Evolutionary conservation across 805 yeast genomes (phyloP).

Genomic region (Cyberlindnera bimundalis): DNA sequence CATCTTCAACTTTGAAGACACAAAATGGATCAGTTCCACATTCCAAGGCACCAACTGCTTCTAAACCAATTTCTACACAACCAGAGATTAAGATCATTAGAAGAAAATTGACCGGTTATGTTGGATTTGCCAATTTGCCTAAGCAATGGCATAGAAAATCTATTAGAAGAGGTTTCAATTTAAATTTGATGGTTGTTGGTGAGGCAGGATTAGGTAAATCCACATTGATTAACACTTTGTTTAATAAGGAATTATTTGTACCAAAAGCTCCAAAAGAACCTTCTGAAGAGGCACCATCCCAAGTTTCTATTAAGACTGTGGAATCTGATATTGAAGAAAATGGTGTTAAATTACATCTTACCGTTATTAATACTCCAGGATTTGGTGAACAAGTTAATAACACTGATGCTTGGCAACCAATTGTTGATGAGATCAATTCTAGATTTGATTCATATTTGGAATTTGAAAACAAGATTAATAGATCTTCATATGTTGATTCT

Average conservation of each 20-base stretch:
- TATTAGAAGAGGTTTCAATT: slow-evolving; percentile 80
- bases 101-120: slow-evolving; percentile 86
- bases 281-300: slow-evolving; percentile 39
- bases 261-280: slow-evolving; percentile 37
- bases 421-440: slow-evolving; percentile 80
- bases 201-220: slow-evolving; percentile 92
- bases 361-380: slow-evolving; percentile 88
- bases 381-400: slow-evolving; percentile 90
- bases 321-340: slow-evolving; percentile 84
- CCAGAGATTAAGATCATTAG: slow-evolving; percentile 59
- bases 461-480: slow-evolving; percentile 77
- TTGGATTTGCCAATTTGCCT: slow-evolving; percentile 96
- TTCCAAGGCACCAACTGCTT: slow-evolving; percentile 4
- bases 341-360: slow-evolving; percentile 82
- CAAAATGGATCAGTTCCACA: slow-evolving; percentile 7
- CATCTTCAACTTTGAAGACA: slow-evolving; percentile 6
- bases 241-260: slow-evolving; percentile 60
- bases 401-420: slow-evolving; percentile 80
- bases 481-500: slow-evolving; percentile 68
- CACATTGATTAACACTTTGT: slow-evolving; percentile 87
- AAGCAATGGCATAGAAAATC: slow-evolving; percentile 98
- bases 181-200: slow-evolving; percentile 88
- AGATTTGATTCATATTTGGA: slow-evolving; percentile 89
- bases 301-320: slow-evolving; percentile 57
- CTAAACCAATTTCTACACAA: slow-evolving; percentile 26